Evolutionary conservation across 768 basidiomycete genomes (phyloP), one percentile per base, ranked within the genome.

Genomic region (Cubamyces lactineus): DNA sequence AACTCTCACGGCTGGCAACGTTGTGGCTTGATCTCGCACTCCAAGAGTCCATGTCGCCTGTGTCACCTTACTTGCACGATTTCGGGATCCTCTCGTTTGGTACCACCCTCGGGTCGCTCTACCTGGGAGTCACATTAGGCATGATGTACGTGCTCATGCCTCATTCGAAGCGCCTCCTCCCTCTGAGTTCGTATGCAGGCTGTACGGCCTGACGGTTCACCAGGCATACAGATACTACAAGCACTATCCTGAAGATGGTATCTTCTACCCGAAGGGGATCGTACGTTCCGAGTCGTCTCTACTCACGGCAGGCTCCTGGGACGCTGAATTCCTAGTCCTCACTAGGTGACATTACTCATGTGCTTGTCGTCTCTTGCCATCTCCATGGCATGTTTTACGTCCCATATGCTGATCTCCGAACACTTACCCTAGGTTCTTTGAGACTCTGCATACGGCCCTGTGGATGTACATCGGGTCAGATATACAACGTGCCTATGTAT

Each of bases 381-480:
- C 28, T 28, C 4, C 28, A 3, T 7, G 3, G 28, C 28, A 3
- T 19, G 19, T 28, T 7, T 28, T 28, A 28, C 28, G 28, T 7
- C 7, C 28, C 7, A 28, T 28, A 3, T 28, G 28, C 28, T 28
- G 28, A 28, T 28, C 28, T 28, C 3, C 7, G 7, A 28, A 7
- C 28, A 28, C 3, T 15, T 5, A 28, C 7, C 7, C 28, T 12
- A 57, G 55, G 1, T 0, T 57, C 2, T 23, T 57, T 9, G 55
- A 57, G 40, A 48, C 55, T 1, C 0, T 48, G 12, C 55, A 57
- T 48, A 57, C 46, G 7, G 34, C 48, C 21, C 0, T 48, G 17
- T 57, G 55, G 55, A 39, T 48, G 13, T 48, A 39, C 34, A 28
- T 57, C 9, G 43, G 19, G 55, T 57, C 26, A 48, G 54, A 9